phyloP scores from a whole-genome alignment of 2,329 filamentous ascomycete genomes.

The Colletotrichum tanaceti region DNA sequence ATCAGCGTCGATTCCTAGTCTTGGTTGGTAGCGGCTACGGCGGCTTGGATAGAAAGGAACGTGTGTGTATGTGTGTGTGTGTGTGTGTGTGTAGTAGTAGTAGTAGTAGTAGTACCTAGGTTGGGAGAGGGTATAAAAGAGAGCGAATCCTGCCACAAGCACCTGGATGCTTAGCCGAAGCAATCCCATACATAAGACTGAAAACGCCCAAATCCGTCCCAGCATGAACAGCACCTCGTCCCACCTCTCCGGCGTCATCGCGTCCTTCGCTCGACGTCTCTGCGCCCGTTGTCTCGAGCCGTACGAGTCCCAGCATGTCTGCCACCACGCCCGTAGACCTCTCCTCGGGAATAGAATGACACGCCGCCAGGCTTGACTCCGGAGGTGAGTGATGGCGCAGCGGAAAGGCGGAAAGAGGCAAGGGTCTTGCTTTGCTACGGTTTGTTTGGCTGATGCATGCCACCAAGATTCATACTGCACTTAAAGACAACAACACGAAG shows the following conservation, averaged over 20 bases:
- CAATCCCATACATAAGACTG: neutral
- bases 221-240: neutral
- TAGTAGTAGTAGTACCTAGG: no score
- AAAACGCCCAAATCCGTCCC: neutral
- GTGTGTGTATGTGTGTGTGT: no score
- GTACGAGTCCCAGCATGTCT: constrained; percentile 40
- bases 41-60: neutral
- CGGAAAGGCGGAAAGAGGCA: neutral
- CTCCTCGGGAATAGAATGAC: neutral
- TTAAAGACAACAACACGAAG: neutral
- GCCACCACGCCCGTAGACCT: constrained; percentile 25
- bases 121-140: neutral
- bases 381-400: neutral
- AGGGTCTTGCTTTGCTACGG: neutral
- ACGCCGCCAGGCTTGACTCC: neutral
- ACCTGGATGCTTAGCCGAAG: neutral
- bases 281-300: constrained; percentile 40
- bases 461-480: neutral
- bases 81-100: no score
- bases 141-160: neutral
- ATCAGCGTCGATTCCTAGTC: neutral
- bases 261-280: constrained; percentile 32
- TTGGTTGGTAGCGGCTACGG: neutral
- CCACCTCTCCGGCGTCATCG: neutral
- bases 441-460: neutral